Evolutionary conservation across 345 rosid genomes (phyloP).

Genomic region (Murraya koenigii): DNA sequence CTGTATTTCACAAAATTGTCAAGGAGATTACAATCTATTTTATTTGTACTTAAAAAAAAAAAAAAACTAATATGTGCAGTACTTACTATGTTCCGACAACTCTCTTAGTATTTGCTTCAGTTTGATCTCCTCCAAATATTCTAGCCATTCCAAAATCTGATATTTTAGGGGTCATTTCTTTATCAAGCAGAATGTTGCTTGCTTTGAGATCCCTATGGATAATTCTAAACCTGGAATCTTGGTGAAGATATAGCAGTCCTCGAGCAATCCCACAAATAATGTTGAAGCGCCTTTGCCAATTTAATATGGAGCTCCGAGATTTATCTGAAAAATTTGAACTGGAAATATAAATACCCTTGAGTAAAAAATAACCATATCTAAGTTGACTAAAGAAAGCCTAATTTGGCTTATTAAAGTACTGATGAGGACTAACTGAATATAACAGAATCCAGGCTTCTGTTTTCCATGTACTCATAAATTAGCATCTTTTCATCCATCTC

Average conservation of each 20-base stretch:
- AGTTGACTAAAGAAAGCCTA: not conserved
- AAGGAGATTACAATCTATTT: not conserved
- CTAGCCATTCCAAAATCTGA: conserved; percentile 92
- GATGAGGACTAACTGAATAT: not conserved
- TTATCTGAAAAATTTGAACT: not conserved
- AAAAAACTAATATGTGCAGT: not conserved
- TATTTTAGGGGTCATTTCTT: conserved; percentile 65
- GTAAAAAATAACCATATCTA: not conserved
- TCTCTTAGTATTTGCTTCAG: conserved; percentile 51
- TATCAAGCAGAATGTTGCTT: conserved; percentile 71
- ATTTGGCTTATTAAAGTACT: conserved; percentile 30
- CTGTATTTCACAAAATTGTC: conserved; percentile 26
- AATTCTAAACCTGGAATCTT: conserved; percentile 78
- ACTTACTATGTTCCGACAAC: conserved; percentile 76
- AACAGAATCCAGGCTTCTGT: not conserved
- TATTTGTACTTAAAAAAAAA: not conserved
- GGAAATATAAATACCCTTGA: conserved; percentile 12
- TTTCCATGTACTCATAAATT: conserved; percentile 77
- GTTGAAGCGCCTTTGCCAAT: conserved; percentile 63
- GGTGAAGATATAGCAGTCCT: conserved; percentile 79
- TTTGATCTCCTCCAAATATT: conserved; percentile 69
- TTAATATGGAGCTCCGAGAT: conserved; percentile 21
- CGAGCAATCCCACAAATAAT: conserved; percentile 68
- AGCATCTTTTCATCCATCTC: conserved; percentile 73
- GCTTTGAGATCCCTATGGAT: conserved; percentile 82